Conservation (phyloP, 192 early-diverging fungal genomes). For the Coemansia javaensis region DNA sequence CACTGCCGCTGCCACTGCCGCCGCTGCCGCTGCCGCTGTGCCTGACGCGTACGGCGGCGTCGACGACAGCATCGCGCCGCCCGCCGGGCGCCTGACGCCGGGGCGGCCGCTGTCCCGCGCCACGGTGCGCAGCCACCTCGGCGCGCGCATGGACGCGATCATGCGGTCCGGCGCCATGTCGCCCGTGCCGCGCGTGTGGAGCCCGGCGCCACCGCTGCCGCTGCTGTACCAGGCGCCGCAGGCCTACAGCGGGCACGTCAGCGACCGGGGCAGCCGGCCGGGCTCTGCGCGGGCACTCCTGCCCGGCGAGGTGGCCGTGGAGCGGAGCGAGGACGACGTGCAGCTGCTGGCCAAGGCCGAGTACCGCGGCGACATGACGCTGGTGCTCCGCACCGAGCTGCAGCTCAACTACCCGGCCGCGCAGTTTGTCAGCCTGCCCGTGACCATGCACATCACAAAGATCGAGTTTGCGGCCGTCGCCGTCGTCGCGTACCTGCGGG, state of each 20-base stretch:
- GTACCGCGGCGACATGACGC: slow-evolving; percentile 72
- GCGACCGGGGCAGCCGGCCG: no score
- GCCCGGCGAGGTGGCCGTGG: slow-evolving; percentile 10
- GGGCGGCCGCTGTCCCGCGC: slow-evolving; percentile 21
- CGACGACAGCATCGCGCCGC: slow-evolving; percentile 7
- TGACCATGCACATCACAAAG: slow-evolving; percentile 62
- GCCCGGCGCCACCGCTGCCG: neutral
- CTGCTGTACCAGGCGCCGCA: slow-evolving; percentile 1
- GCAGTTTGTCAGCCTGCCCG: slow-evolving; percentile 69
- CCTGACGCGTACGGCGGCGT: slow-evolving; percentile 3
- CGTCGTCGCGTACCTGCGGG: slow-evolving; percentile 61
- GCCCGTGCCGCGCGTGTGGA: slow-evolving; percentile 15
- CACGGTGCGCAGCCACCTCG: slow-evolving; percentile 11
- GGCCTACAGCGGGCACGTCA: neutral
- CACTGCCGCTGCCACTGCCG: neutral
- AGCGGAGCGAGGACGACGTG: slow-evolving; percentile 54
- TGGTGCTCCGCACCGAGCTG: slow-evolving; percentile 63
- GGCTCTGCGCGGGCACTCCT: neutral
- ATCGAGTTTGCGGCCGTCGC: slow-evolving; percentile 66
- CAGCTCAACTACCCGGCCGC: slow-evolving; percentile 72
- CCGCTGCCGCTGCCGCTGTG: neutral
- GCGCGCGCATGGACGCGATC: slow-evolving; percentile 9
- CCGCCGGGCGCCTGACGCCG: no score
- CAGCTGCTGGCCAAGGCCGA: slow-evolving; percentile 59
- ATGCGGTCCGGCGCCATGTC: slow-evolving; percentile 13